Conservation (phyloP, 2,329 filamentous ascomycete species). For the Lomentospora prolificans region DNA sequence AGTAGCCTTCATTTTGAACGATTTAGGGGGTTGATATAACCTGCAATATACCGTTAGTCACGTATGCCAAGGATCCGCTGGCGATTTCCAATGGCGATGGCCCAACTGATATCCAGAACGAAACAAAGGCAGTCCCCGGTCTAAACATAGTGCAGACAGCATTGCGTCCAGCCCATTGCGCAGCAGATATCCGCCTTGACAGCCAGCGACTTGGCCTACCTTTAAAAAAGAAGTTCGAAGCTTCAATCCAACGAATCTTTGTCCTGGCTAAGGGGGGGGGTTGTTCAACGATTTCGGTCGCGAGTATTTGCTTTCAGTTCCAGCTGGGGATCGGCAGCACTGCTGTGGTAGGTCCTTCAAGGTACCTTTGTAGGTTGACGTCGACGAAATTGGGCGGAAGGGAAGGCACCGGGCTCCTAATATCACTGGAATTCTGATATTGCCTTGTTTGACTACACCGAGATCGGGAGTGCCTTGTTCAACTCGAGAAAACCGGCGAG, state of each 20-base stretch:
- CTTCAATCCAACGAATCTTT: neutral
- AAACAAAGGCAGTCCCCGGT: too few species aligned
- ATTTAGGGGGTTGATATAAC: neutral
- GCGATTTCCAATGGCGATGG: too few species aligned
- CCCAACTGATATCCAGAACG: too few species aligned
- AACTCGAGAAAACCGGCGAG: neutral
- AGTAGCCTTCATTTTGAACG: slow-evolving; percentile 40
- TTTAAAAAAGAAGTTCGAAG: neutral
- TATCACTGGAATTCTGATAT: neutral
- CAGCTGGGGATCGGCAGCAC: slow-evolving; percentile 8
- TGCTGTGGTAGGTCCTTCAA: slow-evolving; percentile 8
- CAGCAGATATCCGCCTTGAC: too few species aligned
- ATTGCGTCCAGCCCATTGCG: neutral
- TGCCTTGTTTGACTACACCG: neutral
- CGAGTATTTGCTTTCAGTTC: slow-evolving; percentile 7
- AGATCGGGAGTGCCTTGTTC: neutral
- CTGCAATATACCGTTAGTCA: too few species aligned
- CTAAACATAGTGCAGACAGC: too few species aligned
- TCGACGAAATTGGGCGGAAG: neutral
- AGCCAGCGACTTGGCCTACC: neutral
- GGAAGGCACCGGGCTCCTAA: neutral
- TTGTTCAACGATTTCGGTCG: neutral
- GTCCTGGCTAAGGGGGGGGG: neutral
- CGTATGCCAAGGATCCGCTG: too few species aligned
- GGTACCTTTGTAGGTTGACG: slow-evolving; percentile 1